Percentiles rank a stretch among this genome's conserved stretches.
Conservation (phyloP, 768 basidiomycete genomes). For the Leccinellum albellum region DNA sequence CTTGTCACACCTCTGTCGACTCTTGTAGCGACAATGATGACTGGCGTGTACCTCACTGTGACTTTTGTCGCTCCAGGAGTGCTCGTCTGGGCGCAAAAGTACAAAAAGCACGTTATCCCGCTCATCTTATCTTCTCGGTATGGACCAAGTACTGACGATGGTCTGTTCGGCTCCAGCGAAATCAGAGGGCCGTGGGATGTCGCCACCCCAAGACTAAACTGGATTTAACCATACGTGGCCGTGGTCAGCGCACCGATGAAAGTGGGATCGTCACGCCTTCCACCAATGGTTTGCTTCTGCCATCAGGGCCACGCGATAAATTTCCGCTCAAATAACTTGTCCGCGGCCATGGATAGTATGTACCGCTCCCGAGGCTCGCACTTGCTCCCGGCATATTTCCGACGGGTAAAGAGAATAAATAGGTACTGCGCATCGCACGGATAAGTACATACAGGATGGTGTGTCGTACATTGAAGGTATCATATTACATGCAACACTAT, state of each 20-base stretch:
- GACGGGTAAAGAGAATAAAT: conserved; percentile 8
- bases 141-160: conserved; percentile 8
- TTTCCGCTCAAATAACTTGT: conserved; percentile 25
- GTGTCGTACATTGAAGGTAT: conserved; percentile 31
- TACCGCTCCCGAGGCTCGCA: background rate
- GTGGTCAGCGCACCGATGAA: conserved; percentile 26
- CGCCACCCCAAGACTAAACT: conserved; percentile 69
- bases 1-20: conserved; percentile 54
- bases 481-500: conserved; percentile 38
- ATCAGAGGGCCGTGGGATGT: conserved; percentile 91
- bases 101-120: conserved; percentile 66
- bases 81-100: conserved; percentile 81
- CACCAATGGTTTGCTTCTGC: conserved; percentile 11
- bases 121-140: conserved; percentile 7
- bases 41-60: conserved; percentile 47
- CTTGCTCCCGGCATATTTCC: conserved; percentile 8
- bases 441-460: conserved; percentile 9
- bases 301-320: conserved; percentile 18
- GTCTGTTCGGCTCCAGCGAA: conserved; percentile 52
- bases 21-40: conserved; percentile 51
- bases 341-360: conserved; percentile 22
- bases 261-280: conserved; percentile 28
- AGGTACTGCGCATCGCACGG: background rate
- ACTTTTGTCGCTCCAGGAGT: conserved; percentile 72
- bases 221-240: conserved; percentile 22